These are phyloP conservation scores for Castanopsis chinensis DNA, from an alignment of 306 rosid species.

Conservation along the genomic window DNA sequence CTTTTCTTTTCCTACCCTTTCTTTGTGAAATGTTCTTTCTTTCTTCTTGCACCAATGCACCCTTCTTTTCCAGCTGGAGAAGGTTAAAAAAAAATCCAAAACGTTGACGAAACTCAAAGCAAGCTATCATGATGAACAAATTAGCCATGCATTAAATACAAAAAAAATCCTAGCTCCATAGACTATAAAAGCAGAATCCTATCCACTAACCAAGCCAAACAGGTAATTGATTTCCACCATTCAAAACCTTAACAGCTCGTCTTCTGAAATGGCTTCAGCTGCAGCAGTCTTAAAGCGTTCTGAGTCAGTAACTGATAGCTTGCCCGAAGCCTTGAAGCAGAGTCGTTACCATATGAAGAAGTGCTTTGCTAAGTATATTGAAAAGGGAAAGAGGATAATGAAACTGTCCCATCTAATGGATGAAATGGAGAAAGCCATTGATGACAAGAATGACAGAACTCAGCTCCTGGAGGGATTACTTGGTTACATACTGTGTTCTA, in stretches of 20 bases:
- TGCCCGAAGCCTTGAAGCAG: slow-evolving; percentile 81
- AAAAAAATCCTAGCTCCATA: slow-evolving; percentile 6
- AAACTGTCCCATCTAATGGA: slow-evolving; percentile 67
- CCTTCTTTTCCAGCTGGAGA: slow-evolving; percentile 11
- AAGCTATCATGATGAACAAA: background rate
- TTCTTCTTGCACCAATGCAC: slow-evolving; percentile 30
- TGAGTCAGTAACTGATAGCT: slow-evolving; percentile 49
- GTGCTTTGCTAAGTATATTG: slow-evolving; percentile 77
- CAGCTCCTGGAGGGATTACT: slow-evolving; percentile 65
- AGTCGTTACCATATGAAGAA: slow-evolving; percentile 74
- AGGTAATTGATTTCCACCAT: slow-evolving; percentile 3
- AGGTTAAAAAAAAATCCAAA: background rate
- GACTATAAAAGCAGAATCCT: slow-evolving; percentile 28
- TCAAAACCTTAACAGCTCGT: background rate
- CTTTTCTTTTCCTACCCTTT: slow-evolving; percentile 48
- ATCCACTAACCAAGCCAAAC: background rate
- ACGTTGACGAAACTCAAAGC: slow-evolving; percentile 23
- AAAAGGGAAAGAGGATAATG: slow-evolving; percentile 68
- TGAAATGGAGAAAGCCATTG: slow-evolving; percentile 63
- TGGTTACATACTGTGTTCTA: slow-evolving; percentile 61
- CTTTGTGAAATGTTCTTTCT: slow-evolving; percentile 37
- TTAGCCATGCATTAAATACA: background rate
- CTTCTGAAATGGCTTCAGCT: slow-evolving; percentile 39
- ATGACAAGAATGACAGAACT: slow-evolving; percentile 52
- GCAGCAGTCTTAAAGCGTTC: slow-evolving; percentile 40